A percentile compares a stretch with the other conserved stretches of the same genome.
Evolutionary conservation across 495 filamentous ascomycete genomes (phyloP).

Genomic region (Hyaloscypha bicolor): DNA sequence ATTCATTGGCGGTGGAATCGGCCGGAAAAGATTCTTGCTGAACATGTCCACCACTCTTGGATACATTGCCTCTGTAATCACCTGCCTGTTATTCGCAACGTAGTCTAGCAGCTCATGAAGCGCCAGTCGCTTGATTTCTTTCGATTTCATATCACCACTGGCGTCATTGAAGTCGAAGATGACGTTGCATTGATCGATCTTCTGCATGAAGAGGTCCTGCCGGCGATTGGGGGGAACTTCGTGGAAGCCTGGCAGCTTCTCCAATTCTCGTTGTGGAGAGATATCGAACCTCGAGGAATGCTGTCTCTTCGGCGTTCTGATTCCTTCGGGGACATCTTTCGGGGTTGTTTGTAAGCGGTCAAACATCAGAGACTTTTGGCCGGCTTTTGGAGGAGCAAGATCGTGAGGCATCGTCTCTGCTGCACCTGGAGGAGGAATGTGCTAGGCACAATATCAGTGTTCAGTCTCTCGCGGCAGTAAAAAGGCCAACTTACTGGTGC

Average conservation of each 20-base stretch:
- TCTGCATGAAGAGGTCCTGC: conserved; percentile 99
- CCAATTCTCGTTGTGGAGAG: conserved; percentile 92
- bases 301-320: conserved; percentile 92
- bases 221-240: conserved; percentile 93
- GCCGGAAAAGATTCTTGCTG: conserved; percentile 95
- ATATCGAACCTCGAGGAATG: conserved; percentile 98
- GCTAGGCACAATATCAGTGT: conserved; percentile 51
- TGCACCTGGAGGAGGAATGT: conserved; percentile 89
- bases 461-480: background rate
- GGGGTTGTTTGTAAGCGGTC: conserved; percentile 91
- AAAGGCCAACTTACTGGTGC: conserved; percentile 72
- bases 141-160: conserved; percentile 99
- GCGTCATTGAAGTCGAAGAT: conserved; percentile 99
- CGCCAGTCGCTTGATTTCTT: conserved; percentile 97
- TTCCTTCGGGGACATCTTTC: conserved; percentile 93
- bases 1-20: conserved; percentile 95
- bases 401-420: conserved; percentile 98
- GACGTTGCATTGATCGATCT: conserved; percentile 99
- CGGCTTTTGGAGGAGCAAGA: conserved; percentile 87
- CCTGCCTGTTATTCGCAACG: conserved; percentile 95
- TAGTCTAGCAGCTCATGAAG: conserved; percentile 97
- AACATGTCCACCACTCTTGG: conserved; percentile 99
- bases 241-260: conserved; percentile 98
- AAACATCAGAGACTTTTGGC: conserved; percentile 84
- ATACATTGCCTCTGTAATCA: conserved; percentile 99